Conservation (phyloP, 2,329 filamentous ascomycete genomes). For the Fusarium concolor region DNA sequence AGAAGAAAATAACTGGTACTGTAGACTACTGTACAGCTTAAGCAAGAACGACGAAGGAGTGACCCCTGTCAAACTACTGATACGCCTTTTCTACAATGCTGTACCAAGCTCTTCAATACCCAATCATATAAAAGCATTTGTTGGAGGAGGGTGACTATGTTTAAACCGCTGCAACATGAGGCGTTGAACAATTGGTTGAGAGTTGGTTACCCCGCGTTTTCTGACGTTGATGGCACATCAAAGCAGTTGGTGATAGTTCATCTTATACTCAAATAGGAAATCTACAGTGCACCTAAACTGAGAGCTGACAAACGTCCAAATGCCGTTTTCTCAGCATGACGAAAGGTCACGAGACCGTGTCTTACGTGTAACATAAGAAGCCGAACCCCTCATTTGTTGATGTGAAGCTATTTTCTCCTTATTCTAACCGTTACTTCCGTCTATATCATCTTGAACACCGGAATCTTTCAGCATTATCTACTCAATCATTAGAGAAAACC, state of each 20-base stretch:
- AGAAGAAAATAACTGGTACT: too few relatives aligned
- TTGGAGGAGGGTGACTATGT: not conserved
- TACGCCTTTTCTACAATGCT: not conserved
- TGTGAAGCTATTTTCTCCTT: not conserved
- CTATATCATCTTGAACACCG: not conserved
- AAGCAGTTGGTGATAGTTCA: slow-evolving; percentile 3
- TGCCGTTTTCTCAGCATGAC: slow-evolving; percentile 10
- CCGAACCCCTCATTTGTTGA: slow-evolving; percentile 12
- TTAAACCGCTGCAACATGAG: slow-evolving; percentile 1
- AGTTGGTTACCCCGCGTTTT: slow-evolving; percentile 37
- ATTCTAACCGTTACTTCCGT: not conserved
- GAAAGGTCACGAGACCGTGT: slow-evolving; percentile 18
- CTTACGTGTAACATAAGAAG: slow-evolving; percentile 10
- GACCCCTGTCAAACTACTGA: not conserved
- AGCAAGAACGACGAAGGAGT: not conserved
- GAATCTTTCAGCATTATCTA: not conserved
- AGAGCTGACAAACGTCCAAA: slow-evolving; percentile 25
- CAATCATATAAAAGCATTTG: not conserved
- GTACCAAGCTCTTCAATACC: not conserved
- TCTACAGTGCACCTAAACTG: not conserved
- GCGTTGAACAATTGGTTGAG: not conserved
- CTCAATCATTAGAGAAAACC: not conserved
- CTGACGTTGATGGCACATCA: slow-evolving; percentile 33
- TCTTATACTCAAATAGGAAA: slow-evolving; percentile 24
- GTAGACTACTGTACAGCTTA: too few relatives aligned